Evolutionary conservation across 352 stramenopile genomes (phyloP), one percentile per base, ranked within the genome.

Genomic region (Lagenidium giganteum): DNA sequence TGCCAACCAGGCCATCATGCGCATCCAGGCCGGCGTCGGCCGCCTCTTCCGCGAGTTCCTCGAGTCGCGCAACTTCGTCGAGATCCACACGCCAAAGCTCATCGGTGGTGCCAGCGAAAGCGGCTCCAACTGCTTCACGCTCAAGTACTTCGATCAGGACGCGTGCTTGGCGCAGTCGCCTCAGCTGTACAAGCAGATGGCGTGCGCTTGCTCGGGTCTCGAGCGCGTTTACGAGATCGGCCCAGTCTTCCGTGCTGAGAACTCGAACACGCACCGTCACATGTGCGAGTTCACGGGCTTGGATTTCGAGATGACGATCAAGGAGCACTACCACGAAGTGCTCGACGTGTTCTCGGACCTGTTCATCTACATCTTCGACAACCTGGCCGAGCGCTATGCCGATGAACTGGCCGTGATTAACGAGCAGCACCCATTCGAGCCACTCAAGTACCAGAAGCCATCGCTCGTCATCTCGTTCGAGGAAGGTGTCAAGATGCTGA

Each of bases 151-250:
- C 70, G 96, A 97, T 55, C 74, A 97, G 61, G 69, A 92, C 31
- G 96, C 95, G 17, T 99, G 95, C 62, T 71, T 99, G 21, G 96
- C 96, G 40, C 90, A 97, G 70, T 95, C 83, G 51, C 97, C 97
- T 26, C 97, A 99, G 73, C 83, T 99, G 13, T 98, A 99, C 83
- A 99, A 99, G 76, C 97, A 99, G 62, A 99, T 99, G 92, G 87
- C 91, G 26, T 96, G 93, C 35, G 96, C 96, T 18, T 99, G 96
- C 63, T 93, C 94, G 30, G 97, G 96, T 22, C 97, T 99, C 48
- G 96, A 98, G 61, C 86, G 96, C 37, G 96, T 99, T 33, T 99
- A 98, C 75, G 93, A 99, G 70, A 96, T 99, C 53, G 97, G 96
- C 13, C 97, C 97, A 5, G 96, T 99, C 7, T 99, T 99, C 68